phyloP scores from a whole-genome alignment of 2,329 filamentous ascomycete species.

The Colletotrichum nymphaeae region DNA sequence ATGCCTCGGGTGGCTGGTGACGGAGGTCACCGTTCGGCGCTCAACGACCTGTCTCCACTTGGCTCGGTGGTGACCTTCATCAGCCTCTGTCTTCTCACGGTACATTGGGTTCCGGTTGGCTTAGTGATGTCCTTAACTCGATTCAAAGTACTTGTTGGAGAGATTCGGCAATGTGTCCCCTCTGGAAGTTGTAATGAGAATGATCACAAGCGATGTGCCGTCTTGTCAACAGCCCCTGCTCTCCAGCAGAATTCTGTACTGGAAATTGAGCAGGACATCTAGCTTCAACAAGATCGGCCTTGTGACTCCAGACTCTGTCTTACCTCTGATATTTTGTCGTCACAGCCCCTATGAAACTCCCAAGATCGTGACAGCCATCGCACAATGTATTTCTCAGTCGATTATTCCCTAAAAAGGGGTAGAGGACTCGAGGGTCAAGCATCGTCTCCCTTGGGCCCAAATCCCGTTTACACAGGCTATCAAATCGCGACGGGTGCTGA shows the following conservation, averaged over 20 bases:
- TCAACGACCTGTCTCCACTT: conserved; percentile 25
- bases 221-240: not conserved
- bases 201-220: too few species aligned
- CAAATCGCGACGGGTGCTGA: too few species aligned
- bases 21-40: conserved; percentile 18
- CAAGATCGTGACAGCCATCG: too few species aligned
- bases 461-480: too few species aligned
- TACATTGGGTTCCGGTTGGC: not conserved
- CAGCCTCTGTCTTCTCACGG: not conserved
- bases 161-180: not conserved
- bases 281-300: not conserved
- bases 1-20: conserved; percentile 27
- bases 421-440: too few species aligned
- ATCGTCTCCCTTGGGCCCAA: too few species aligned
- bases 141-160: not conserved
- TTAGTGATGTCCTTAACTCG: too few species aligned
- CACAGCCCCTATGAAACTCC: too few species aligned
- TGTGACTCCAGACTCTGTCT: not conserved
- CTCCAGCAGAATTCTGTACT: not conserved
- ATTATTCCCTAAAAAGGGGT: too few species aligned
- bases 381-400: too few species aligned
- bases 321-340: too few species aligned
- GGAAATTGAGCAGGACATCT: not conserved
- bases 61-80: not conserved
- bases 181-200: not conserved